Evolutionary conservation across 768 basidiomycete species (phyloP).

Genomic region (Boletus vermiculosoides): DNA sequence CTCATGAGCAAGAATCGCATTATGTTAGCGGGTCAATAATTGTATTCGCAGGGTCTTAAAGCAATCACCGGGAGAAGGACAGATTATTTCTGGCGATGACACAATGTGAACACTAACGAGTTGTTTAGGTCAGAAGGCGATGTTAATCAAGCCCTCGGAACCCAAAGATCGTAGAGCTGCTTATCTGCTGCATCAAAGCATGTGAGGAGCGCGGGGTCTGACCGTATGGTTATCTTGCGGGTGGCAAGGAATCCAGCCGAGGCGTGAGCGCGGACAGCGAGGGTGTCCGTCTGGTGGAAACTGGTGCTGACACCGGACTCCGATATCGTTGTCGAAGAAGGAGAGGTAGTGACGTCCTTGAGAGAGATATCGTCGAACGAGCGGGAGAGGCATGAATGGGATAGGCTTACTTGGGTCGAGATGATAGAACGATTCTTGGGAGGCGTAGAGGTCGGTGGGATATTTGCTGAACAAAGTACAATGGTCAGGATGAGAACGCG

Average conservation of each 20-base stretch:
- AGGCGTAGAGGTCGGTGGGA: constrained; percentile 11
- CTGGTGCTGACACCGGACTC: constrained; percentile 26
- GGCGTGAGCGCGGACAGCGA: constrained; percentile 17
- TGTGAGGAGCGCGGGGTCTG: constrained; percentile 65
- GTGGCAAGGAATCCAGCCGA: constrained; percentile 27
- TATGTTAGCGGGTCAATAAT: background rate
- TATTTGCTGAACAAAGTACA: constrained; percentile 2
- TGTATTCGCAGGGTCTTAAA: background rate
- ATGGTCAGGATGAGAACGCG: background rate
- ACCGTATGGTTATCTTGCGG: constrained; percentile 49
- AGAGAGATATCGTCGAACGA: background rate
- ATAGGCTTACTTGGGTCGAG: constrained; percentile 14
- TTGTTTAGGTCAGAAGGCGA: background rate
- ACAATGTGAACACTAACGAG: background rate
- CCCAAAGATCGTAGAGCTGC: constrained; percentile 80
- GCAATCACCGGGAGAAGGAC: background rate
- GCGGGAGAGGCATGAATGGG: background rate
- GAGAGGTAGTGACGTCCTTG: constrained; percentile 21
- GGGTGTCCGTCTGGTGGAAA: constrained; percentile 19
- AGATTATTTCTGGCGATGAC: background rate
- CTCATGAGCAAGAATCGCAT: background rate
- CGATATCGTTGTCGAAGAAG: constrained; percentile 34
- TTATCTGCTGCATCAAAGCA: constrained; percentile 76
- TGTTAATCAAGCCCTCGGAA: constrained; percentile 36
- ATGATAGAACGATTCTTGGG: constrained; percentile 13